phyloP scores from a whole-genome alignment of 2,329 filamentous ascomycete genomes.

The Aspergillus alliaceus region DNA sequence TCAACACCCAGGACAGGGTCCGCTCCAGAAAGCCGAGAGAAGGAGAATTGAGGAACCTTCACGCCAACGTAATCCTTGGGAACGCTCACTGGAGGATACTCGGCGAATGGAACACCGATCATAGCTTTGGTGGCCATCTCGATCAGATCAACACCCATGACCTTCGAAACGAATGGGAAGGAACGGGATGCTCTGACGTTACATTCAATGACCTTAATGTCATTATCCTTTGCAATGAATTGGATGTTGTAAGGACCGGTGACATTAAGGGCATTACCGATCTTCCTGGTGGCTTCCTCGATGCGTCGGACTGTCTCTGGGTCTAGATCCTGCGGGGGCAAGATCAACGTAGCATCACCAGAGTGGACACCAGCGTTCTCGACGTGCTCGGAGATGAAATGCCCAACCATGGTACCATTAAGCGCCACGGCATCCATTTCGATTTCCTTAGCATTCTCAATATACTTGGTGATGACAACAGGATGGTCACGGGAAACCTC shows the following conservation, averaged over 20 bases:
- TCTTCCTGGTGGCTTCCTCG: slow-evolving; percentile 92
- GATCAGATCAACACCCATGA: slow-evolving; percentile 96
- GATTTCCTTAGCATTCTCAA: slow-evolving; percentile 98
- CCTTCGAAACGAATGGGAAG: slow-evolving; percentile 97
- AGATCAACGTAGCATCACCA: slow-evolving; percentile 91
- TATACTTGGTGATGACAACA: slow-evolving; percentile 99
- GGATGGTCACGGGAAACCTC: slow-evolving; percentile 95
- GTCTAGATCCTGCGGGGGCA: slow-evolving; percentile 91
- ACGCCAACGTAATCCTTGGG: slow-evolving; percentile 85
- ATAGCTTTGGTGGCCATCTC: slow-evolving; percentile 99
- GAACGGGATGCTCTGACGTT: slow-evolving; percentile 95
- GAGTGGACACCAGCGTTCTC: slow-evolving; percentile 99
- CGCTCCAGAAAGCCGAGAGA: slow-evolving; percentile 92
- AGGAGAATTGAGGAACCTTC: slow-evolving; percentile 98
- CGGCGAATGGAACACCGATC: slow-evolving; percentile 76
- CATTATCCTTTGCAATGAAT: slow-evolving; percentile 99
- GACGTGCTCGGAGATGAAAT: slow-evolving; percentile 98
- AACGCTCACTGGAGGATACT: slow-evolving; percentile 77
- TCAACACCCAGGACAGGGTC: slow-evolving; percentile 96
- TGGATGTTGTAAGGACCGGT: slow-evolving; percentile 99
- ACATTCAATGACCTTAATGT: slow-evolving; percentile 99
- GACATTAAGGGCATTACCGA: slow-evolving; percentile 88
- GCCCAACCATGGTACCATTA: slow-evolving; percentile 84
- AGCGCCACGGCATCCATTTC: slow-evolving; percentile 98
- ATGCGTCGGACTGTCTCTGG: slow-evolving; percentile 86